Evolutionary conservation across 805 yeast genomes (phyloP), one percentile per base, ranked within the genome.

Genomic region (Yarrowia hollandica): DNA sequence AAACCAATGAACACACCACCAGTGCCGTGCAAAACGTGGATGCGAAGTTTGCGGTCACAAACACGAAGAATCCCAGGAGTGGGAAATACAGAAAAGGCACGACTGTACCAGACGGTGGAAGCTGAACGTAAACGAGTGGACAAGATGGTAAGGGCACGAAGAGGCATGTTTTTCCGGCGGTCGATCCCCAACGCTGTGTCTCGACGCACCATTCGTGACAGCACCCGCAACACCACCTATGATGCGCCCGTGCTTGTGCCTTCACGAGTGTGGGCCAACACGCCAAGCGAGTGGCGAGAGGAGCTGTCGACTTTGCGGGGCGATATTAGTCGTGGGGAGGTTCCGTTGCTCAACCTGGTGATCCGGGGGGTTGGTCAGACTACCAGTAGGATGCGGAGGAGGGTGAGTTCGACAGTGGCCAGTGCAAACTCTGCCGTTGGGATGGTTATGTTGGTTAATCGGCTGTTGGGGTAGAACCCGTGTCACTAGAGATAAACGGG

Each of bases 171-270:
- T 16, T 48, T 48, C 39, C 38, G 39, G 15, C 28, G 55, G 8
- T 48, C 55, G 30, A 48, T 48, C 15, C 55, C 55, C 39, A 48
- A 48, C 9, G 55, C 55, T 5, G 26, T 48, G 15, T 48, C 55
- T 5, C 39, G 55, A 15, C 55, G 55, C 21, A 33, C 39, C 5
- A 31, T 48, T 39, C 55, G 55, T 21, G 55, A 48, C 8, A 48
- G 31, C 5, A 30, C 31, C 18, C 26, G 39, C 15, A 48, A 48
- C n/a, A 48, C 55, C 12, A 22, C 28, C 16, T 48, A 48, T 12
- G 55, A 48, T 1, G 21, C 30, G 1, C 55, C 55, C 3, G 39
- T 22, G 3, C 35, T 48, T 19, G 39, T 48, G 21, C 55, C 55
- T 5, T 48, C 55, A 4, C 38, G 55, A 3, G 39, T 48, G 16